Evolutionary conservation across 306 rosid genomes (phyloP), one percentile per base, ranked within the genome.

Genomic region (Begonia fuchsioides): DNA sequence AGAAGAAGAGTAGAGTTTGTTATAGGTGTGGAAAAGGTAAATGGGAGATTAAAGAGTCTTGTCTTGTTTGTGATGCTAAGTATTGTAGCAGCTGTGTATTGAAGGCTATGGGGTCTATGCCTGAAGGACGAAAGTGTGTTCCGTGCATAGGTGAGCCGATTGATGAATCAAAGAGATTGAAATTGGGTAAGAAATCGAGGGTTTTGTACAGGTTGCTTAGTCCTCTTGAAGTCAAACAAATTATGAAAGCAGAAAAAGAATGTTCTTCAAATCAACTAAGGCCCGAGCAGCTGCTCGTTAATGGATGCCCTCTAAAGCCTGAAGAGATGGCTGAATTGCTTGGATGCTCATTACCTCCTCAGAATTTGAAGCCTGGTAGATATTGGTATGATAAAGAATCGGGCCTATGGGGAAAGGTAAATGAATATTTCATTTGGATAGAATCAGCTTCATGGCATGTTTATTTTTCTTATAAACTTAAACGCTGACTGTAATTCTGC

Each of bases 331-430:
- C 83, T 6, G 96, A 85, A 46, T 59, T 92, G 64, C 87, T 79
- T 50, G 96, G 98, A 51, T 85, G 96, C 57, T 65, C 87, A 50
- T 68, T 92, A 56, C 93, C 95, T 58, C 96, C 98, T 0, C 67
- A 68, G 44, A 92, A 85, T 63, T 64, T 92, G 67, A 85, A 85
- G 78, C 98, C 98, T 20, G 96, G 98, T 57, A 77, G 81, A 77
- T 92, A 92, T 66, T 92, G 96, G 98, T 92, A 92, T 49, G 98
- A 92, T 76, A 92, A 92, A 74, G 98, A 92, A 68, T 92, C 98
- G 15, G 98, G 94, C 58, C 72, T 73, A 17, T 92, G 96, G 96
- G 96, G 98, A 75, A 85, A 85, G 94, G 98, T 92, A 65, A 69
- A 26, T 26, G 74, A 51, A 43, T 68, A 55, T 50, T 39, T 32